Evolutionary conservation across 495 filamentous ascomycete species (phyloP).

Genomic region (Bryoglossum gracile): DNA sequence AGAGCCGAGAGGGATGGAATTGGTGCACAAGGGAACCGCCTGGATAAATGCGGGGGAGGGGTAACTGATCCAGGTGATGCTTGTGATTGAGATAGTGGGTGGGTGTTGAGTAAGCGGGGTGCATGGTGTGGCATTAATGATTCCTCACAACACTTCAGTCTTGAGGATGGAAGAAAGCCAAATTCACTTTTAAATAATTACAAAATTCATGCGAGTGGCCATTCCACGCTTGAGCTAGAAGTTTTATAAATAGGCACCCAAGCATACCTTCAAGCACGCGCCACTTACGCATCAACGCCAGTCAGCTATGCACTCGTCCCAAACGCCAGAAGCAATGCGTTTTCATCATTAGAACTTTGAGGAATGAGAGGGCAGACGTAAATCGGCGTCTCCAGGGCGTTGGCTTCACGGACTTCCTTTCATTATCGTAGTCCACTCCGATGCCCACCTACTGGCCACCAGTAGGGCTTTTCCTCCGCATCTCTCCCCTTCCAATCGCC

Average conservation of each 20-base stretch:
- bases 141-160: too few relatives aligned
- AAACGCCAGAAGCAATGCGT: too few relatives aligned
- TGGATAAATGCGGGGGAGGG: neutral
- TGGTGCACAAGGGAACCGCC: neutral
- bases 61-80: too few relatives aligned
- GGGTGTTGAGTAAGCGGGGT: neutral
- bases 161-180: too few relatives aligned
- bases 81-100: too few relatives aligned
- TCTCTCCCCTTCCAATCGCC: constrained; percentile 74
- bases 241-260: too few relatives aligned
- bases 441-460: constrained; percentile 4
- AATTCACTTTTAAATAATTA: too few relatives aligned
- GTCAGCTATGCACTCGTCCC: neutral
- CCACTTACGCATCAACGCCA: neutral
- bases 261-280: too few relatives aligned
- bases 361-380: neutral
- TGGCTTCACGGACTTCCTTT: constrained; percentile 13
- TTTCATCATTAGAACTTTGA: neutral
- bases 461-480: constrained; percentile 63
- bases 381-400: constrained; percentile 7
- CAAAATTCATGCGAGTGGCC: too few relatives aligned
- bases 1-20: neutral
- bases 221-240: too few relatives aligned
- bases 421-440: constrained; percentile 12
- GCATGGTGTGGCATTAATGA: neutral